These are phyloP conservation scores for Pleurotus tuber-regium DNA, from an alignment of 768 basidiomycete genomes.

Conservation along the genomic window DNA sequence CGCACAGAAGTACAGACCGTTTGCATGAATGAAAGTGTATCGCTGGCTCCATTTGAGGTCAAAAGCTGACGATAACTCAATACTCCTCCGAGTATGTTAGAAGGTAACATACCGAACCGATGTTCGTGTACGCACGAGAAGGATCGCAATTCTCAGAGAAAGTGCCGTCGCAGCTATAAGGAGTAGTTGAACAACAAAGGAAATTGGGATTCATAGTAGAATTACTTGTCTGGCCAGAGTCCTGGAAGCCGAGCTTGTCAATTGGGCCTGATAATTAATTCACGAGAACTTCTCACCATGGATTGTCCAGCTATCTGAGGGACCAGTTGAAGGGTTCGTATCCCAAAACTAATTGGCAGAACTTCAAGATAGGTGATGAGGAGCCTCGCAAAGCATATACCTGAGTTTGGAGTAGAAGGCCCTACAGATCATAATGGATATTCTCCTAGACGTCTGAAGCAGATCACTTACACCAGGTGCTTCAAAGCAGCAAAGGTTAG, in stretches of 20 bases:
- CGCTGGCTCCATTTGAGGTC: constrained; percentile 49
- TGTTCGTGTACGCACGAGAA: constrained; percentile 44
- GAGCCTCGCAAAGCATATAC: constrained; percentile 3
- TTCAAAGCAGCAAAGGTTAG: constrained; percentile 63
- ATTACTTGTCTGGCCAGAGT: constrained; percentile 53
- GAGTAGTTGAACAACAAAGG: constrained; percentile 19
- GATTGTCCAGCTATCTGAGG: constrained; percentile 55
- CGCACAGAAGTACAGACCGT: constrained; percentile 27
- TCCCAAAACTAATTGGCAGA: constrained; percentile 52
- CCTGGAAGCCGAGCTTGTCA: no score
- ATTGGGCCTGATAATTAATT: no score
- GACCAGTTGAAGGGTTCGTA: constrained; percentile 46
- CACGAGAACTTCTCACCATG: constrained; percentile 51
- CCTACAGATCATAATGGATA: constrained; percentile 11
- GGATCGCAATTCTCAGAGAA: constrained; percentile 43
- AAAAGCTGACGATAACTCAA: constrained; percentile 49
- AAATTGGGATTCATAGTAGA: constrained; percentile 38
- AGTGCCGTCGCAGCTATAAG: constrained; percentile 48
- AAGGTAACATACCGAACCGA: constrained; percentile 37
- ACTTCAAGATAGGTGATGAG: neutral
- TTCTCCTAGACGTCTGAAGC: neutral
- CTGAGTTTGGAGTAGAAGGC: constrained; percentile 22
- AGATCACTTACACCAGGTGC: constrained; percentile 51
- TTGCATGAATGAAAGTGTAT: constrained; percentile 59
- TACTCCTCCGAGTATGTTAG: no score